Evolutionary conservation across 208 protist genomes (phyloP), one percentile per base, ranked within the genome.

Genomic region (Trypanosoma melophagium): DNA sequence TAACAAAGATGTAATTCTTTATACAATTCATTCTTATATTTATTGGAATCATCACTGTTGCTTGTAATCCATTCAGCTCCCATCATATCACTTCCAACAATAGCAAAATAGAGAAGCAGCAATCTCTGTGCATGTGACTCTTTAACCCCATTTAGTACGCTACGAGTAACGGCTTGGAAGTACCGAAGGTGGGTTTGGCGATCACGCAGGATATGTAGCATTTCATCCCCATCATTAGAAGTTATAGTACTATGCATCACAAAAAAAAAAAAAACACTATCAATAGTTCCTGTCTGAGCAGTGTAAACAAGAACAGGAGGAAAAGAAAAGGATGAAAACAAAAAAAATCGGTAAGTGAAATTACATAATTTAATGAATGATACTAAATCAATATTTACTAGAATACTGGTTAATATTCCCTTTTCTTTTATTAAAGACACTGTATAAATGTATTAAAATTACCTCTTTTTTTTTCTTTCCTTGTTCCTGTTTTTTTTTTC

Each of bases 121-220:
- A 76, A 22, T 22, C 63, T 62, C 28, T 76, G 71, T 28, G 57
- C 4, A 40, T 76, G 71, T 54, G 64, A 35, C 44, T 57, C n/a
- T 22, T 59, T 35, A 42, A 22, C n/a, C 8, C 45, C 41, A 14
- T 16, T 5, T 42, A 52, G 52, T 7, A 62, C 5, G 24, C n/a
- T 14, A 21, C 40, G 38, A 4, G n/a, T 50, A 38, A 58, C 1
- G 21, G 14, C 9, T 28, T 42, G 21, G 24, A 68, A 68, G 52
- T 60, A 68, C 14, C 42, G 31, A 41, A 68, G 31, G 41, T 65
- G 60, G 25, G 28, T 28, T 22, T 22, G 35, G 17, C 47, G 22
- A 13, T 56, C 25, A 42, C n/a, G 22, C 13, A 65, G 17, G 7
- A 65, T 19, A 10, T 56, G 28, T 35, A 44, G 9, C 0, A 56